Evolutionary conservation across 2,329 filamentous ascomycete genomes (phyloP).

Genomic region (Dactylellina parvicollis): DNA sequence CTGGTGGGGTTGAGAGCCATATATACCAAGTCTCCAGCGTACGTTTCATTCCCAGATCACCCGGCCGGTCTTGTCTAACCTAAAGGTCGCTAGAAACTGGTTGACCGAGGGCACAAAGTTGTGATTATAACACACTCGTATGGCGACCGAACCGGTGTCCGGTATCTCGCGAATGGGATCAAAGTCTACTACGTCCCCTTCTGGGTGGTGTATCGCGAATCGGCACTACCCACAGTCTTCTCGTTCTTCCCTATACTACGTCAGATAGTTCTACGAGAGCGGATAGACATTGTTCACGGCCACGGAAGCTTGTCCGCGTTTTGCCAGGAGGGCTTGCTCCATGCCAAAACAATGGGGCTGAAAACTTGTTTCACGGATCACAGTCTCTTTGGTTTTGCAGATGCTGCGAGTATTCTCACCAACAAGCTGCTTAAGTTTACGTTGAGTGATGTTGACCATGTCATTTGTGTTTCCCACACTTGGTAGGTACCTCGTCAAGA

Average conservation of each 20-base stretch:
- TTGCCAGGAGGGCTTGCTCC: constrained; percentile 92
- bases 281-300: constrained; percentile 97
- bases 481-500: constrained; percentile 70
- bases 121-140: constrained; percentile 97
- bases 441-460: constrained; percentile 95
- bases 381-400: constrained; percentile 95
- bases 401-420: constrained; percentile 92
- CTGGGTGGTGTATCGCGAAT: constrained; percentile 90
- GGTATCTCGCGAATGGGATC: constrained; percentile 95
- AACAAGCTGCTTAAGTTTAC: constrained; percentile 98
- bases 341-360: constrained; percentile 94
- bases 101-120: constrained; percentile 97
- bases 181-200: constrained; percentile 99
- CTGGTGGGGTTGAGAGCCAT: constrained; percentile 95
- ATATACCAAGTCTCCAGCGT: constrained; percentile 94
- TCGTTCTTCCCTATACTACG: constrained; percentile 98
- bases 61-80: background rate
- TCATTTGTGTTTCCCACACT: constrained; percentile 97
- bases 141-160: constrained; percentile 85
- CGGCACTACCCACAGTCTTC: constrained; percentile 95
- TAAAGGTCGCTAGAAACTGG: constrained; percentile 74
- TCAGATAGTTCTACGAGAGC: constrained; percentile 92
- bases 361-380: constrained; percentile 97
- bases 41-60: constrained; percentile 56
- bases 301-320: constrained; percentile 92